Percentiles rank a stretch among this genome's conserved stretches.
phyloP scores from a whole-genome alignment of 192 early-diverging fungal genomes.

The Dimargaris cristalligena region DNA sequence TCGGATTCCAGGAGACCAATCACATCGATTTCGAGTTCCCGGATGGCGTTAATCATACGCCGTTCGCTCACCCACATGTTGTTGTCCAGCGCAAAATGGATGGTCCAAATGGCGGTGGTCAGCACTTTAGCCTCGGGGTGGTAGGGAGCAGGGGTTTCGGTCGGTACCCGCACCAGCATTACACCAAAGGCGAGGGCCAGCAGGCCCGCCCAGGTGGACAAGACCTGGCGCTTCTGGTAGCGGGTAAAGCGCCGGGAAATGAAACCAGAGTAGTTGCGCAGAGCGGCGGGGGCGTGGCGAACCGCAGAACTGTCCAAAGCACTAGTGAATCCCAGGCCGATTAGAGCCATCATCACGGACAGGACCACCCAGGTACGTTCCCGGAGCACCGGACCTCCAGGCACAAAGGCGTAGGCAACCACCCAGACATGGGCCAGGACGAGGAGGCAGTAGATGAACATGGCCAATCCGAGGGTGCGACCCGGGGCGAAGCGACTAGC shows the following conservation, averaged over 20 bases:
- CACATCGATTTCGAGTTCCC: constrained; percentile 63
- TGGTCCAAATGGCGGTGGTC: constrained; percentile 69
- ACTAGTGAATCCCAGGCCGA: constrained; percentile 36
- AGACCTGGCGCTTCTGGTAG: not conserved
- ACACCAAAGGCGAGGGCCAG: not conserved
- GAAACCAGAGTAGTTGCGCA: not conserved
- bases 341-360: constrained; percentile 35
- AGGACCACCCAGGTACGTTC: constrained; percentile 61
- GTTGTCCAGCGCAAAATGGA: constrained; percentile 74
- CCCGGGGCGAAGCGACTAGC: constrained; percentile 40
- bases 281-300: not conserved
- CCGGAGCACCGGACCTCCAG: constrained; percentile 48
- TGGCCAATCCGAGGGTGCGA: constrained; percentile 38
- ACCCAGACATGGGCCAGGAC: constrained; percentile 62
- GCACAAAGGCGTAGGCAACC: constrained; percentile 72
- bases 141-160: constrained; percentile 34
- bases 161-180: constrained; percentile 31
- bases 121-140: constrained; percentile 45
- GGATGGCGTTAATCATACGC: constrained; percentile 52
- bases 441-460: constrained; percentile 51
- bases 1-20: constrained; percentile 68
- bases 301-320: constrained; percentile 9
- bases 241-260: constrained; percentile 4
- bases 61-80: constrained; percentile 67
- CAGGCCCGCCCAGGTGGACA: constrained; percentile 4